These are phyloP conservation scores for Physaria fendleri DNA, from an alignment of 345 rosid genomes.

Conservation along the genomic window DNA sequence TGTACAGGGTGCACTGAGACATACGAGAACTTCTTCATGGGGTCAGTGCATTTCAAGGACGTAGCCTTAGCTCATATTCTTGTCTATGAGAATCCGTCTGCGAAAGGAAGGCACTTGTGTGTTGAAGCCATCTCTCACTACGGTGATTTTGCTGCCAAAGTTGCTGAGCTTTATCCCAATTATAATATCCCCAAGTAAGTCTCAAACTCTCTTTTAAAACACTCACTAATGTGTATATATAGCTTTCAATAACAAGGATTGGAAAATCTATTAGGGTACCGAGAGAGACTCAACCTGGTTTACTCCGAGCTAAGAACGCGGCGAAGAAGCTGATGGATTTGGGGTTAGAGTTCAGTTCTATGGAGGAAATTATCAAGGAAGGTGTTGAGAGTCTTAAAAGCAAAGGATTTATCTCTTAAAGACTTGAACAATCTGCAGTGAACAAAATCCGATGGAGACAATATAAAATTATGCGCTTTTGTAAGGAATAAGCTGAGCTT, in stretches of 20 bases:
- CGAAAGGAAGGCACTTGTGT: constrained; percentile 80
- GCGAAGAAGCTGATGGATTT: constrained; percentile 64
- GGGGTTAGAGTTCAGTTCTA: constrained; percentile 66
- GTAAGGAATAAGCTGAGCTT: constrained; percentile 2
- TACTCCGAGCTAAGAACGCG: constrained; percentile 61
- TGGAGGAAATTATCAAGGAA: constrained; percentile 85
- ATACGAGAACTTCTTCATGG: constrained; percentile 70
- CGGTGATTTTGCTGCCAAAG: constrained; percentile 83
- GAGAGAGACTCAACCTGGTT: constrained; percentile 73
- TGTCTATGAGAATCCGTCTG: constrained; percentile 74
- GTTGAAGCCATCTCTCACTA: constrained; percentile 86
- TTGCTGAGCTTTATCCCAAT: constrained; percentile 89
- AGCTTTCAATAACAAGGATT: neutral
- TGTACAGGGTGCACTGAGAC: constrained; percentile 76
- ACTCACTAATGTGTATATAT: neutral
- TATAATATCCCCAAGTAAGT: constrained; percentile 65
- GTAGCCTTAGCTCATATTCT: constrained; percentile 81
- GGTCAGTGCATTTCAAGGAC: constrained; percentile 85
- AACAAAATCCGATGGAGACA: constrained; percentile 8
- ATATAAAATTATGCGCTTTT: neutral
- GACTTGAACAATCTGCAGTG: neutral
- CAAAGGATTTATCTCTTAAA: constrained; percentile 54
- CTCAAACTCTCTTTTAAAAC: neutral
- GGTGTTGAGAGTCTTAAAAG: constrained; percentile 67
- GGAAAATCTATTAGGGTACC: constrained; percentile 38